Percentiles rank a stretch among this genome's conserved stretches.
phyloP scores from a whole-genome alignment of 139 green algal genomes.

The Raphidocelis subcapitata region DNA sequence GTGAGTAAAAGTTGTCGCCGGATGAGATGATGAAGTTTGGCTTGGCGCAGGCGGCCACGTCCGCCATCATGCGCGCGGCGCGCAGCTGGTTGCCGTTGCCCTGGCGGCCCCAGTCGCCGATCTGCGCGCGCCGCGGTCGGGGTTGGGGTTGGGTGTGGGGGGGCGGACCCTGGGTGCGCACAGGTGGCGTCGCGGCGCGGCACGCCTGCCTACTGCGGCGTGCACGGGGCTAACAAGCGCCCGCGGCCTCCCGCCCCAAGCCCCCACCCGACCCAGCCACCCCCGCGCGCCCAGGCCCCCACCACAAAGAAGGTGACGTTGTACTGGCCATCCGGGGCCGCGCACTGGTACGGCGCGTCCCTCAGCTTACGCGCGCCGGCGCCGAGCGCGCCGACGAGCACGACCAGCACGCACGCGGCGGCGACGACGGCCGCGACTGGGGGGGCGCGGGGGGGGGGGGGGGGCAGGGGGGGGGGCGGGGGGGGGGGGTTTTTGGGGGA shows the following conservation, averaged over 20 bases:
- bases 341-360: background rate
- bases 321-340: background rate
- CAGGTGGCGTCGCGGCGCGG: too few species aligned
- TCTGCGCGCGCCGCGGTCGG: background rate
- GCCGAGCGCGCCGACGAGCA: slow-evolving; percentile 3
- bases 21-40: slow-evolving; percentile 63
- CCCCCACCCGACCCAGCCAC: too few species aligned
- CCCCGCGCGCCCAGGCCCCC: background rate
- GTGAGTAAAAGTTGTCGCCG: slow-evolving; percentile 65
- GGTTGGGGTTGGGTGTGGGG: background rate
- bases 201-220: too few species aligned
- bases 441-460: background rate
- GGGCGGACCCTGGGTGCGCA: background rate
- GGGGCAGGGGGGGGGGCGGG: too few species aligned
- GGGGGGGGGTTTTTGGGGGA: too few species aligned
- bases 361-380: background rate
- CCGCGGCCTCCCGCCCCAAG: background rate
- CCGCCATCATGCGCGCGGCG: slow-evolving; percentile 57
- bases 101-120: slow-evolving; percentile 69
- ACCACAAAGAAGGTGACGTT: slow-evolving; percentile 30
- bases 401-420: background rate
- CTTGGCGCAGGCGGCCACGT: slow-evolving; percentile 14
- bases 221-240: too few species aligned
- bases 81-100: slow-evolving; percentile 49
- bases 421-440: slow-evolving; percentile 2